Base-by-base conservation (phyloP, 805 yeast species). In the Schizosaccharomyces pombe region DNA sequence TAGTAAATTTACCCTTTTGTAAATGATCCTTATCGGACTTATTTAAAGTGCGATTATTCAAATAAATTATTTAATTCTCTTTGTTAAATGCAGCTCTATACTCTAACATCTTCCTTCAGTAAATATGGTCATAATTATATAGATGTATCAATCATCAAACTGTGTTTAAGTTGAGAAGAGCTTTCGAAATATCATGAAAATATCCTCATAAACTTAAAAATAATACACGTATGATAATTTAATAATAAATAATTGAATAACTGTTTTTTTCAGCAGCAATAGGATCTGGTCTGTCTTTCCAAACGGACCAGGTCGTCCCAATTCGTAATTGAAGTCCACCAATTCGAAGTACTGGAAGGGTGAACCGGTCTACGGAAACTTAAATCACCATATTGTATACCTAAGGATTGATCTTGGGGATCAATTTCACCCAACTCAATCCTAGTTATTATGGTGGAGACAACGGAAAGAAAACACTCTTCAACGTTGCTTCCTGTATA, bases 341-440 rank as follows among this genome's bases (percentile, higher is more conserved):
- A 43, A n/a, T 43, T 43, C 26, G 49, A 16, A 26, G 14, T 16
- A 5, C 30, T 43, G 28, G 30, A 22, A 19, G 14, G 14, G 8
- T 19, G 30, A 22, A n/a, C 14, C 30, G 28, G 49, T 3, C 26
- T 19, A 64, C 16, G 62, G 61, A 2, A 71, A 68, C 14, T 67
- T 59, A 43, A 11, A 53, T 71, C 73, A n/a, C 78, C 78, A 56
- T 72, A 74, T 57, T 74, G 78, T 2, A 74, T 75, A 1, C 78
- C 78, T 39, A 66, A 65, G 51, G 67, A 68, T 19, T 67, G 65
- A 55, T 68, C 67, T 56, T 74, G 75, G 0, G 76, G 76, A 57
- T 73, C 75, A 5, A 74, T 61, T 3, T 60, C 63, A 1, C 77
- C 78, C 30, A 70, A 61, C 57, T 75, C 77, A 14, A 75, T 65